These are phyloP conservation scores for Suillus spraguei DNA, from an alignment of 768 basidiomycete species.

Conservation along the genomic window DNA sequence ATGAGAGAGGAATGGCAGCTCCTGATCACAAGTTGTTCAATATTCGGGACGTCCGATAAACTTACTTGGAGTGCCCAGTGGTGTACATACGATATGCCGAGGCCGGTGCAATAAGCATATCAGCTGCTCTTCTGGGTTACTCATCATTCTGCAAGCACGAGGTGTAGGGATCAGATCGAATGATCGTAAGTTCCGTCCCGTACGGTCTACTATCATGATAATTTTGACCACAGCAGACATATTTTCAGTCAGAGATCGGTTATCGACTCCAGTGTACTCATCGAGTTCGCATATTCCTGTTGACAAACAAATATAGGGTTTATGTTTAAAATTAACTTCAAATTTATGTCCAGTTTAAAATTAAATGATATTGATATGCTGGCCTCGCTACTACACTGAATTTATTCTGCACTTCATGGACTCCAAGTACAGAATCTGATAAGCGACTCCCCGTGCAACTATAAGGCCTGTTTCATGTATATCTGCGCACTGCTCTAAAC, in stretches of 20 bases:
- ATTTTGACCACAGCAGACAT: background rate
- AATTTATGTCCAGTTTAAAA: too few relatives aligned
- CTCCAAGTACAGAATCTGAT: background rate
- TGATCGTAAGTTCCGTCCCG: background rate
- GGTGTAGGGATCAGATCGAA: too few relatives aligned
- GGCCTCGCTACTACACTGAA: too few relatives aligned
- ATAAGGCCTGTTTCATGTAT: background rate
- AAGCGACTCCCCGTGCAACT: background rate
- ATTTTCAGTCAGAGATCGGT: background rate
- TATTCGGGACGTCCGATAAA: background rate
- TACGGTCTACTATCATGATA: background rate
- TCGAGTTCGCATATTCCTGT: too few relatives aligned
- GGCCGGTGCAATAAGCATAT: background rate
- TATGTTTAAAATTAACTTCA: too few relatives aligned
- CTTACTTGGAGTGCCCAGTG: background rate
- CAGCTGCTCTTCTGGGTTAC: too few relatives aligned
- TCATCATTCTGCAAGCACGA: background rate
- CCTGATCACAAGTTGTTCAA: background rate
- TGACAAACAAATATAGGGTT: too few relatives aligned
- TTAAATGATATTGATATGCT: too few relatives aligned
- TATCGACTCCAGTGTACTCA: too few relatives aligned
- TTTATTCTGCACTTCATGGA: background rate
- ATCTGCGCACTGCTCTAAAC: background rate
- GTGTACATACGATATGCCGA: background rate
- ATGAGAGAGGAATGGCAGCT: slow-evolving; percentile 12